phyloP scores from a whole-genome alignment of 352 stramenopile species.

The Phytopythium delawarense region DNA sequence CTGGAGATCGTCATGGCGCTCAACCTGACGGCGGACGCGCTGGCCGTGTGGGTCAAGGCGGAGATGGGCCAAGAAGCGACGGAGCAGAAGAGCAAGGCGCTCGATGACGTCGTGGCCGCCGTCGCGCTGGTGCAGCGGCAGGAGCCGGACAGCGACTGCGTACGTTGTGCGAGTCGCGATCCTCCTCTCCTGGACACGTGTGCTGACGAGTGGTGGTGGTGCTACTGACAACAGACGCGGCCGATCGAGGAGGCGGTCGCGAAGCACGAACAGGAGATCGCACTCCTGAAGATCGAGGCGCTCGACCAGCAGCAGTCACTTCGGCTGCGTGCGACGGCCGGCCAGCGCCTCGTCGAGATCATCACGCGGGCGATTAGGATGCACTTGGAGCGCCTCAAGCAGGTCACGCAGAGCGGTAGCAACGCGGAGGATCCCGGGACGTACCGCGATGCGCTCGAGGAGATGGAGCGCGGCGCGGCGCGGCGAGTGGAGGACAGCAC shows the following conservation, averaged over 20 bases:
- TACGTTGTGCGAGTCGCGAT: neutral
- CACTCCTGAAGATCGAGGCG: neutral
- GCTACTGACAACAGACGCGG: neutral
- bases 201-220: neutral
- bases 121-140: slow-evolving; percentile 11
- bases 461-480: slow-evolving; percentile 20
- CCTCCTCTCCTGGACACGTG: too few relatives aligned
- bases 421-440: neutral
- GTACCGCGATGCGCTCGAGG: slow-evolving; percentile 16
- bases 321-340: slow-evolving; percentile 27
- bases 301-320: slow-evolving; percentile 4
- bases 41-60: slow-evolving; percentile 28
- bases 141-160: slow-evolving; percentile 1
- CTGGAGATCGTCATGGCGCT: slow-evolving; percentile 33
- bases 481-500: slow-evolving; percentile 13
- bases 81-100: slow-evolving; percentile 9
- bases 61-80: slow-evolving; percentile 1
- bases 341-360: slow-evolving; percentile 34
- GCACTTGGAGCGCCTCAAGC: slow-evolving; percentile 35
- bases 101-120: slow-evolving; percentile 18
- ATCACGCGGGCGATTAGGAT: slow-evolving; percentile 33
- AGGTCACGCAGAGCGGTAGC: slow-evolving; percentile 12
- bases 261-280: neutral
- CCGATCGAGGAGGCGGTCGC: slow-evolving; percentile 20
- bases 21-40: slow-evolving; percentile 32